Percentiles rank a stretch among this genome's conserved stretches.
Evolutionary conservation across 371 early-diverging fungal genomes (phyloP).

Genomic region (Rhizopus delemar): DNA sequence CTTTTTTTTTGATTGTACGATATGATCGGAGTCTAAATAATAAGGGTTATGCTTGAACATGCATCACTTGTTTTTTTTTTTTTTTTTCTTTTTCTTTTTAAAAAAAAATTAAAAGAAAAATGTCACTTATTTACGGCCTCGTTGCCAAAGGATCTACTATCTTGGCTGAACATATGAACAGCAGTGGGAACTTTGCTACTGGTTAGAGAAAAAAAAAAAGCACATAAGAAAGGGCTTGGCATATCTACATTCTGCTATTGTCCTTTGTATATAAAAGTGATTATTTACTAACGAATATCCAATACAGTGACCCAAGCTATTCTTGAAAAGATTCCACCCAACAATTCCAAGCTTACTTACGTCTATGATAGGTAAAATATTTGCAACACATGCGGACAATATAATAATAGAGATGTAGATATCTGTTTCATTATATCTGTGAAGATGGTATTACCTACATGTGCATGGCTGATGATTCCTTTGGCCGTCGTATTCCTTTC

Average conservation of each 20-base stretch:
- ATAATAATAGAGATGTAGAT: slow-evolving; percentile 44
- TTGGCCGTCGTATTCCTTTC: slow-evolving; percentile 88
- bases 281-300: slow-evolving; percentile 2
- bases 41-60: no score
- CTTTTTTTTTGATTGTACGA: not conserved
- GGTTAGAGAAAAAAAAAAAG: slow-evolving; percentile 27
- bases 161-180: slow-evolving; percentile 77
- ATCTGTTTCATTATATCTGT: slow-evolving; percentile 88
- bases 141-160: slow-evolving; percentile 73
- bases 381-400: not conserved
- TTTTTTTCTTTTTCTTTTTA: slow-evolving; percentile 1
- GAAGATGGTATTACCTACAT: slow-evolving; percentile 81
- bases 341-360: slow-evolving; percentile 87
- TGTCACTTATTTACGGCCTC: slow-evolving; percentile 76
- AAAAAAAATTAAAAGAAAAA: slow-evolving; percentile 17
- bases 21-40: not conserved
- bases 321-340: slow-evolving; percentile 87
- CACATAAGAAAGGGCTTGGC: no score
- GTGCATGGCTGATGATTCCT: slow-evolving; percentile 89
- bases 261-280: not conserved
- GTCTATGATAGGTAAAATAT: slow-evolving; percentile 78
- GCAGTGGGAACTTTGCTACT: slow-evolving; percentile 73
- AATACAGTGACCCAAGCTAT: slow-evolving; percentile 80
- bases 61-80: slow-evolving; percentile 3
- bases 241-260: no score